Percentiles rank a stretch among this genome's conserved stretches.
phyloP scores from a whole-genome alignment of 495 filamentous ascomycete species.

The Daldinia vernicosa region DNA sequence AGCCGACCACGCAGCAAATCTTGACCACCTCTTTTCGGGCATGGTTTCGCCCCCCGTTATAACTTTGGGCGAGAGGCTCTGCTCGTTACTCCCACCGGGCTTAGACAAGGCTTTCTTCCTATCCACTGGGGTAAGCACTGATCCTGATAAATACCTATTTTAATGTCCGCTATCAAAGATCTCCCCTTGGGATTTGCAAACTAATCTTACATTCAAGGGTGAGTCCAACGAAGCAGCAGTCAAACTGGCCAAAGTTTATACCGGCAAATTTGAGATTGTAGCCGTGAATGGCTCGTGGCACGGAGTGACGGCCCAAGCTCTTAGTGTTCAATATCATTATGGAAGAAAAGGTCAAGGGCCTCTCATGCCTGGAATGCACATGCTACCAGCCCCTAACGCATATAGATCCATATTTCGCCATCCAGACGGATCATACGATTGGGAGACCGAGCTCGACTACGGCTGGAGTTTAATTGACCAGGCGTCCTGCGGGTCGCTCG shows the following conservation, averaged over 20 bases:
- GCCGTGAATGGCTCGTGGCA: conserved; percentile 63
- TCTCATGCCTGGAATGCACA: conserved; percentile 47
- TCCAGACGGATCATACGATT: conserved; percentile 64
- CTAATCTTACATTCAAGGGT: neutral
- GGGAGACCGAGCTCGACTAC: conserved; percentile 44
- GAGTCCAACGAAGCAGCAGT: neutral
- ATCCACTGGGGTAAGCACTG: conserved; percentile 54
- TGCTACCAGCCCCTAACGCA: conserved; percentile 62
- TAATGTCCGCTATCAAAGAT: no score
- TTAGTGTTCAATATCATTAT: conserved; percentile 57
- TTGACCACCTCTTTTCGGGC: conserved; percentile 64
- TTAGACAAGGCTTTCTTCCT: conserved; percentile 65
- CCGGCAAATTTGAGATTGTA: conserved; percentile 59
- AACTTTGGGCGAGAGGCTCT: conserved; percentile 56
- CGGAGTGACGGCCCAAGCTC: conserved; percentile 58
- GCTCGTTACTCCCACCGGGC: conserved; percentile 53
- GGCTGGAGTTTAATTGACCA: conserved; percentile 62
- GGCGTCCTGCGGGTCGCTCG: conserved; percentile 62
- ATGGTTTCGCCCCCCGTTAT: conserved; percentile 65
- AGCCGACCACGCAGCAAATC: conserved; percentile 49
- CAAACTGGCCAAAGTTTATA: neutral
- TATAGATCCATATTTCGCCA: conserved; percentile 63
- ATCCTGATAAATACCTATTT: conserved; percentile 17
- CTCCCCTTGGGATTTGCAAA: neutral
- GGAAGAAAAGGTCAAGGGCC: conserved; percentile 57